Percentiles rank a stretch among this genome's conserved stretches.
Conservation (phyloP, 345 rosid species). For the Eucalyptus pauciflora region DNA sequence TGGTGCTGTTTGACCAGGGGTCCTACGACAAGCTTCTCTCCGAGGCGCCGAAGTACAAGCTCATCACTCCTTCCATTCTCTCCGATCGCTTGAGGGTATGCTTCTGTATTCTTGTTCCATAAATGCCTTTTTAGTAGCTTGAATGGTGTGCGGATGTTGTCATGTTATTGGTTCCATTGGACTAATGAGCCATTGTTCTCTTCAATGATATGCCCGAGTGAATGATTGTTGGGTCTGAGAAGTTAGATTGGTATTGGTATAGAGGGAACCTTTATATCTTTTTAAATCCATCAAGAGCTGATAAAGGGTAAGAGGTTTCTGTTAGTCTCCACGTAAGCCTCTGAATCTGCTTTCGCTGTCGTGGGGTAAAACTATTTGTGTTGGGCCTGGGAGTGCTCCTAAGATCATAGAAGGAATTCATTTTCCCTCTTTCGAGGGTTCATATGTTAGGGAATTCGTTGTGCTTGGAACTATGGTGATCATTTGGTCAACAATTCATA, state of each 20-base stretch:
- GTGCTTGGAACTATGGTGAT: not conserved
- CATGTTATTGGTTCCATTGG: not conserved
- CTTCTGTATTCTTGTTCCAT: not conserved
- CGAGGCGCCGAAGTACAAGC: constrained; percentile 41
- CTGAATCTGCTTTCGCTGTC: too few species aligned
- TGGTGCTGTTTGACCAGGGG: constrained; percentile 44
- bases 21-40: constrained; percentile 37
- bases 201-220: not conserved
- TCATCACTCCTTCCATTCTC: constrained; percentile 29
- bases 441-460: not conserved
- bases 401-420: too few species aligned
- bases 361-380: too few species aligned
- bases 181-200: not conserved
- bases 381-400: too few species aligned
- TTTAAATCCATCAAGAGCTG: not conserved
- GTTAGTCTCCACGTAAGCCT: not conserved
- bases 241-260: not conserved
- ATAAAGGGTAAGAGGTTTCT: not conserved
- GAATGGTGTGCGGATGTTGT: not conserved
- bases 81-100: constrained; percentile 45
- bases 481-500: not conserved
- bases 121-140: not conserved
- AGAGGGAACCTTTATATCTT: not conserved
- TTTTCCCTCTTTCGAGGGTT: not conserved
- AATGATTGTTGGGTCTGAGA: not conserved